Conservation (phyloP, 805 yeast genomes). For the Yarrowia sp. region DNA sequence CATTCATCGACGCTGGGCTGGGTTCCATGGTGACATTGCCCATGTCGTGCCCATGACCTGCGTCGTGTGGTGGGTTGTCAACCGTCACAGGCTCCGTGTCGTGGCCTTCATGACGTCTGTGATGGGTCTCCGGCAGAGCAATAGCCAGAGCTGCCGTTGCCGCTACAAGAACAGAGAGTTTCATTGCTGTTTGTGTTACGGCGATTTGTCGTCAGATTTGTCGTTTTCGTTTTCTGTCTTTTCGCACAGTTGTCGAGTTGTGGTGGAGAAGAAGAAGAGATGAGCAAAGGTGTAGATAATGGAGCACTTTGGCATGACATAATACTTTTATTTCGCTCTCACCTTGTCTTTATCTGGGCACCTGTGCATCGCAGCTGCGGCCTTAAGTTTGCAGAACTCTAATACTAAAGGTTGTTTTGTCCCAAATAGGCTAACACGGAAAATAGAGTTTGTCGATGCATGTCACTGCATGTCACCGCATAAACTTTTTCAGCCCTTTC, state of each 20-base stretch:
- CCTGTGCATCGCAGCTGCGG: not conserved
- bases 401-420: no score
- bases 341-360: constrained; percentile 22
- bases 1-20: constrained; percentile 8
- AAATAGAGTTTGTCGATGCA: no score
- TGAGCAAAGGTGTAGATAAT: not conserved
- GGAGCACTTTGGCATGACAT: constrained; percentile 19
- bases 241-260: no score
- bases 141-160: not conserved
- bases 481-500: not conserved
- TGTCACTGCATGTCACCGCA: no score
- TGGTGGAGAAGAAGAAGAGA: not conserved
- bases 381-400: not conserved
- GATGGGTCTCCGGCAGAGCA: not conserved
- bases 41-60: no score
- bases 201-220: not conserved
- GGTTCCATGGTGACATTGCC: not conserved
- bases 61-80: no score
- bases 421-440: not conserved
- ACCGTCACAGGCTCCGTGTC: no score
- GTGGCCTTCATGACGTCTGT: not conserved
- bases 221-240: no score
- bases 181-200: not conserved
- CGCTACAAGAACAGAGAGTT: not conserved
- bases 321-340: constrained; percentile 1